phyloP scores from a whole-genome alignment of 2,329 filamentous ascomycete genomes.

The Tolypocladium cylindrosporum region DNA sequence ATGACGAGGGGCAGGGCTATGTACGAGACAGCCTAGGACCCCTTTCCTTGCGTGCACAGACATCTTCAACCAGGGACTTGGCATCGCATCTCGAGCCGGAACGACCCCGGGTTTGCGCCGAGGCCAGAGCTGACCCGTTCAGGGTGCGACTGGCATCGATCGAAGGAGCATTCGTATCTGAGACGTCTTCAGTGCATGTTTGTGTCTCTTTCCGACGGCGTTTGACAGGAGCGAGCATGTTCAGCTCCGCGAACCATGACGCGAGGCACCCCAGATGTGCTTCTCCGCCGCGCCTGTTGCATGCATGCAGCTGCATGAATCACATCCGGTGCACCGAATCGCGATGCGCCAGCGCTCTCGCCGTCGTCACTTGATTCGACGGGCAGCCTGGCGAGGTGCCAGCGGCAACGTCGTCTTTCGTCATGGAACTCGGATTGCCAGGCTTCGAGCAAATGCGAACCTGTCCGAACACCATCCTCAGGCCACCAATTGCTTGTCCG shows the following conservation, averaged over 20 bases:
- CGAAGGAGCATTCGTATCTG: no score
- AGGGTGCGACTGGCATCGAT: no score
- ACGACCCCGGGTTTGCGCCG: neutral
- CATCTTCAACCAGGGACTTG: neutral
- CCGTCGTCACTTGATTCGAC: neutral
- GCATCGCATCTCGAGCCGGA: neutral
- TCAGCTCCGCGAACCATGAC: neutral
- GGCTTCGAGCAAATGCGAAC: neutral
- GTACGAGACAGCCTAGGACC: neutral
- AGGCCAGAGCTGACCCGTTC: neutral
- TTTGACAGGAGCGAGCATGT: neutral
- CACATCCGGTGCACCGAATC: neutral
- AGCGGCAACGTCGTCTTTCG: neutral
- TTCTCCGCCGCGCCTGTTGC: constrained; percentile 1
- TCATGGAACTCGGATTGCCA: no score
- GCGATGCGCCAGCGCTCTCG: neutral
- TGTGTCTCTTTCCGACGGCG: neutral
- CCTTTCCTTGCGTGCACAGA: no score
- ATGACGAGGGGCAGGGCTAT: neutral
- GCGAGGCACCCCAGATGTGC: neutral
- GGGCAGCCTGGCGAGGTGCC: neutral
- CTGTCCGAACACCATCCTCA: neutral
- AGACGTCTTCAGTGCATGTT: neutral
- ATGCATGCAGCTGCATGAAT: constrained; percentile 3
- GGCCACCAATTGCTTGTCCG: neutral